Evolutionary conservation across 495 filamentous ascomycete genomes (phyloP).

Genomic region (Talaromyces trachyspermus): DNA sequence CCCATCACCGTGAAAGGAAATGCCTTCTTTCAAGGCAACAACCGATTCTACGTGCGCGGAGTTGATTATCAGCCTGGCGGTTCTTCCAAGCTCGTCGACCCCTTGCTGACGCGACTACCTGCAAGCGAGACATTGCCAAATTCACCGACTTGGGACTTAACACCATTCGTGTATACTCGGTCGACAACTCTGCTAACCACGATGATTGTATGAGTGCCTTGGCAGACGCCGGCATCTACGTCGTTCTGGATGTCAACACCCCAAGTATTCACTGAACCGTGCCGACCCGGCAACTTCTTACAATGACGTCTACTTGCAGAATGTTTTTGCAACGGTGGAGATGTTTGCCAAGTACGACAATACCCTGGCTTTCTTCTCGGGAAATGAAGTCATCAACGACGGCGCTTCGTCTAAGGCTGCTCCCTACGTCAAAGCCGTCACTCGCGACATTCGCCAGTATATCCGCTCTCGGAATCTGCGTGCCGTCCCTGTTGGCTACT

Average conservation of each 20-base stretch:
- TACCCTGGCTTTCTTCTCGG: constrained; percentile 91
- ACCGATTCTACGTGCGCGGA: constrained; percentile 89
- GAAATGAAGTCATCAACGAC: constrained; percentile 93
- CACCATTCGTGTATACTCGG: constrained; percentile 86
- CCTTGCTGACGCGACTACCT: constrained; percentile 65
- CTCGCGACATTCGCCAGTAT: constrained; percentile 85
- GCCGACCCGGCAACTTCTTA: constrained; percentile 69
- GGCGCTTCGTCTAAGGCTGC: constrained; percentile 65
- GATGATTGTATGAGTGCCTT: constrained; percentile 77
- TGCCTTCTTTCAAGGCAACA: constrained; percentile 78
- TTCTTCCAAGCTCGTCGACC: constrained; percentile 68
- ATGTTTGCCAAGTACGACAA: constrained; percentile 82
- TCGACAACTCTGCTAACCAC: constrained; percentile 81
- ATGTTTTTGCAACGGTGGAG: constrained; percentile 88
- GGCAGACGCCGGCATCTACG: constrained; percentile 82
- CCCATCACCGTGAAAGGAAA: constrained; percentile 54
- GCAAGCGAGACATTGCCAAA: constrained; percentile 74
- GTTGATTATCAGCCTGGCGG: constrained; percentile 96
- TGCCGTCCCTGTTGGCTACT: constrained; percentile 85
- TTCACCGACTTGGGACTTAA: constrained; percentile 86
- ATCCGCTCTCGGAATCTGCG: constrained; percentile 68
- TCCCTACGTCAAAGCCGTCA: constrained; percentile 88
- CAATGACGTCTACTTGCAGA: constrained; percentile 87
- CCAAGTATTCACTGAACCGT: constrained; percentile 77
- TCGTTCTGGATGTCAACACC: constrained; percentile 78